These are phyloP conservation scores for Coemansia javaensis DNA, from an alignment of 192 early-diverging fungal species.

Conservation along the genomic window DNA sequence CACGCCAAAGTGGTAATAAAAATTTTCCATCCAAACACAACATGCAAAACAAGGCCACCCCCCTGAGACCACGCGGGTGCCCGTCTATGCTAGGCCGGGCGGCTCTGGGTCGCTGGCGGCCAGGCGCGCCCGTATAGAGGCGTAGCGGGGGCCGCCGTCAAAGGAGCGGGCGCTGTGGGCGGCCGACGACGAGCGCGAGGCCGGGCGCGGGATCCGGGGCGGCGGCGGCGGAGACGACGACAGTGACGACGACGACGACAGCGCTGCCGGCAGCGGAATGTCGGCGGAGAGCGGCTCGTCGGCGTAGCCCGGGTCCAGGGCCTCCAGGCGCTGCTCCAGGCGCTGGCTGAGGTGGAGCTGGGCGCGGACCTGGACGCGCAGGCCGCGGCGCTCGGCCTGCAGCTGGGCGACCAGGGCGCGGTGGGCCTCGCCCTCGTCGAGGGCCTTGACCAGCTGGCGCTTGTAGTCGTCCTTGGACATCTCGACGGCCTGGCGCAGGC, in stretches of 20 bases:
- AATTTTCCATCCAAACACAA: too few relatives aligned
- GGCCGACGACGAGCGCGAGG: slow-evolving; percentile 27
- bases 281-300: slow-evolving; percentile 5
- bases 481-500: slow-evolving; percentile 32
- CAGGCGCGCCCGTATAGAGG: too few relatives aligned
- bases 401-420: slow-evolving; percentile 26
- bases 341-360: slow-evolving; percentile 48
- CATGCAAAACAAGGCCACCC: too few relatives aligned
- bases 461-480: slow-evolving; percentile 52
- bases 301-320: slow-evolving; percentile 15
- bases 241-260: too few relatives aligned
- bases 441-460: slow-evolving; percentile 28
- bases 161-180: slow-evolving; percentile 41
- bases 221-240: neutral
- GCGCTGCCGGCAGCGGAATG: too few relatives aligned
- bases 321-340: slow-evolving; percentile 40
- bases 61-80: too few relatives aligned
- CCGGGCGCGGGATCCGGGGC: neutral
- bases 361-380: slow-evolving; percentile 41
- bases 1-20: too few relatives aligned
- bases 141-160: neutral
- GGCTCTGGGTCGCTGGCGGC: too few relatives aligned
- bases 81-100: too few relatives aligned
- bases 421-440: slow-evolving; percentile 31
- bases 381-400: slow-evolving; percentile 34